A percentile compares a stretch with the other conserved stretches of the same genome.
These are phyloP conservation scores for Colletotrichum abscissum DNA, from an alignment of 2,329 filamentous ascomycete genomes.

Conservation along the genomic window DNA sequence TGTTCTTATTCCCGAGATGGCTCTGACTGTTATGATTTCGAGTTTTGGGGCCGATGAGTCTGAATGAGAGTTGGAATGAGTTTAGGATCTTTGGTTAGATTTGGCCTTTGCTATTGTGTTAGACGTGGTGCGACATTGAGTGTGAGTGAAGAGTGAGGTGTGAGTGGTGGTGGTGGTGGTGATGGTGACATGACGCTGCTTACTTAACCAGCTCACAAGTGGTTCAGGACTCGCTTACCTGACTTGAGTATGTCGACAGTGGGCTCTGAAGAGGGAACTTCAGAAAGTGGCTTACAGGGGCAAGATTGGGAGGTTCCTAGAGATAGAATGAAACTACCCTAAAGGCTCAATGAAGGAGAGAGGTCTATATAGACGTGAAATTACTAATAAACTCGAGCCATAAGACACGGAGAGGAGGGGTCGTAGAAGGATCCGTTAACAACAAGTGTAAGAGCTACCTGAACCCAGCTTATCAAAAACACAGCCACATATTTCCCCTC, in stretches of 20 bases:
- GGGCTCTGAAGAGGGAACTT: background rate
- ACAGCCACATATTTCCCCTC: background rate
- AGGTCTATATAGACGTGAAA: too few species aligned
- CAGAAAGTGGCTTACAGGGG: too few species aligned
- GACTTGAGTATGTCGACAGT: background rate
- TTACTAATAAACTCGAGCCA: too few species aligned
- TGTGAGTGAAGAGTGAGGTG: too few species aligned
- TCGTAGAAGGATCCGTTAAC: background rate
- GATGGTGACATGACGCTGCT: background rate
- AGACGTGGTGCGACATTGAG: too few species aligned
- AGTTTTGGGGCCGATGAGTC: too few species aligned
- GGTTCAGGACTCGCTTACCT: background rate
- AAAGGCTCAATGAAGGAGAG: too few species aligned
- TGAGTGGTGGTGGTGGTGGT: background rate
- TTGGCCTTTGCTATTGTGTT: background rate
- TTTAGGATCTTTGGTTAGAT: too few species aligned
- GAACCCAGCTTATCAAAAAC: background rate
- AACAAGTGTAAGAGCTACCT: background rate
- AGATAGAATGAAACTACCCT: rapidly evolving
- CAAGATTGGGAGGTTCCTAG: too few species aligned
- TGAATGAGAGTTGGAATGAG: too few species aligned
- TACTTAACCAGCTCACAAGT: background rate
- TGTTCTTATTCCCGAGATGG: too few species aligned
- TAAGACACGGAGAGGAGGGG: background rate
- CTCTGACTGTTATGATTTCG: too few species aligned